These are phyloP conservation scores for Chalciporus piperatus DNA, from an alignment of 768 basidiomycete species.

Conservation along the genomic window DNA sequence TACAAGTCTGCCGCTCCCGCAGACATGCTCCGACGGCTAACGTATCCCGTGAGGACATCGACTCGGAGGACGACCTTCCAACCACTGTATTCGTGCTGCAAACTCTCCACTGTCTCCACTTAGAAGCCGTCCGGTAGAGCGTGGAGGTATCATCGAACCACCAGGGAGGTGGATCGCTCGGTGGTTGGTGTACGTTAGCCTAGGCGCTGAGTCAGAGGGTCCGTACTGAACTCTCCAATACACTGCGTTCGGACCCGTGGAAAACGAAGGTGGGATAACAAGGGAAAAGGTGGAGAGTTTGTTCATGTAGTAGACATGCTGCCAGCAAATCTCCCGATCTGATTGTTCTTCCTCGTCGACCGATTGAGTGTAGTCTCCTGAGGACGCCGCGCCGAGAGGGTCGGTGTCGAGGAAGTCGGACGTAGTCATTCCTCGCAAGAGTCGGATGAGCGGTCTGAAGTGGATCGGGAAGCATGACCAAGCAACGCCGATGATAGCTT, in stretches of 20 bases:
- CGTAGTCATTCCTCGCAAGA: slow-evolving; percentile 76
- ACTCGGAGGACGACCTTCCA: slow-evolving; percentile 85
- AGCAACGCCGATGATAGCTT: slow-evolving; percentile 80
- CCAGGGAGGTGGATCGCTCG: slow-evolving; percentile 73
- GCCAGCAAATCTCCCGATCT: slow-evolving; percentile 58
- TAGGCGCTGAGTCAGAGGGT: slow-evolving; percentile 42
- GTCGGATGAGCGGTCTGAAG: slow-evolving; percentile 60
- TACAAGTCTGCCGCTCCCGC: slow-evolving; percentile 39
- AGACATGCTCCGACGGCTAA: slow-evolving; percentile 53
- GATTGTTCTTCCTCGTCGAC: slow-evolving; percentile 38
- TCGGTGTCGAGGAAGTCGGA: slow-evolving; percentile 76
- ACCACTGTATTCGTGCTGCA: slow-evolving; percentile 76
- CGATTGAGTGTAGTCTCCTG: slow-evolving; percentile 43
- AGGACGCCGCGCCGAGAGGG: slow-evolving; percentile 47
- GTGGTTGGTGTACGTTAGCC: slow-evolving; percentile 61
- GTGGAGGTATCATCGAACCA: slow-evolving; percentile 64
- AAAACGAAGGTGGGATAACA: slow-evolving; percentile 59
- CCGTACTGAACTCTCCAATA: slow-evolving; percentile 68
- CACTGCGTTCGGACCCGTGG: slow-evolving; percentile 64
- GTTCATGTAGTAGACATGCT: slow-evolving; percentile 70
- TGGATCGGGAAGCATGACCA: slow-evolving; percentile 83
- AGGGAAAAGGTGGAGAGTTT: slow-evolving; percentile 73
- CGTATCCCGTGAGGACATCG: slow-evolving; percentile 78
- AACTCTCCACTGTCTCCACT: slow-evolving; percentile 66
- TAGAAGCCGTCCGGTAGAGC: slow-evolving; percentile 66